Percentiles rank a stretch among this genome's conserved stretches.
These are phyloP conservation scores for Punctularia strigosozonata DNA, from an alignment of 768 basidiomycete genomes.

Conservation along the genomic window DNA sequence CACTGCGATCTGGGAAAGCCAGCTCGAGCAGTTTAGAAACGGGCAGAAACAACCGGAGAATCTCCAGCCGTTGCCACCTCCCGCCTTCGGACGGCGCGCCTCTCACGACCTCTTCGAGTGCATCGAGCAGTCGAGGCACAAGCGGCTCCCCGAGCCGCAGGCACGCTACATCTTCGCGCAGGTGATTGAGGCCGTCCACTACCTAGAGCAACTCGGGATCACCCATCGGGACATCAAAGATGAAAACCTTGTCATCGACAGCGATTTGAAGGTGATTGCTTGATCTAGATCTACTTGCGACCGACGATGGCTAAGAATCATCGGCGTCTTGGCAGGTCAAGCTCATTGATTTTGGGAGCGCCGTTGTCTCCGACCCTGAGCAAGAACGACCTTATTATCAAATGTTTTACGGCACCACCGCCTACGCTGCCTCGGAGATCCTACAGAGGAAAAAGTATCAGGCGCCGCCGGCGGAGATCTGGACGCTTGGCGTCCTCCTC, in stretches of 20 bases:
- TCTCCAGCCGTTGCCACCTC: slow-evolving; percentile 16
- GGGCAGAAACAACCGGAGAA: slow-evolving; percentile 3
- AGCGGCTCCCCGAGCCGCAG: slow-evolving; percentile 65
- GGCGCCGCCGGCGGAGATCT: slow-evolving; percentile 90
- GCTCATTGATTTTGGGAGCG: slow-evolving; percentile 92
- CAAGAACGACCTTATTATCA: slow-evolving; percentile 56
- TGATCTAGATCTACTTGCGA: slow-evolving; percentile 7
- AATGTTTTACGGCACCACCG: slow-evolving; percentile 87
- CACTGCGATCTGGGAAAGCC: slow-evolving; percentile 1
- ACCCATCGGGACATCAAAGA: slow-evolving; percentile 96
- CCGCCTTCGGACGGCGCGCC: slow-evolving; percentile 51
- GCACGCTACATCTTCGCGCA: slow-evolving; percentile 80
- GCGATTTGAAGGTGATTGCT: slow-evolving; percentile 50
- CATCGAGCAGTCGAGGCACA: slow-evolving; percentile 78
- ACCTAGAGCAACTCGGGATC: slow-evolving; percentile 74
- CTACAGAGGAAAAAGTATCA: slow-evolving; percentile 81
- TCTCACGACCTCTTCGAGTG: slow-evolving; percentile 94
- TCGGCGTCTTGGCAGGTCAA: slow-evolving; percentile 52
- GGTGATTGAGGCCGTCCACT: slow-evolving; percentile 74
- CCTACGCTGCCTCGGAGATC: slow-evolving; percentile 93
- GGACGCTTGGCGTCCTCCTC: slow-evolving; percentile 91
- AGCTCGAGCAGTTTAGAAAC: background rate
- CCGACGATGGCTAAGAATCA: background rate
- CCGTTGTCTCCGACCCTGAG: slow-evolving; percentile 57
- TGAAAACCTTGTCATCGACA: slow-evolving; percentile 82